Percentiles rank a stretch among this genome's conserved stretches.
These are phyloP conservation scores for Neofusicoccum ribis DNA, from an alignment of 2,329 filamentous ascomycete species.

Conservation along the genomic window DNA sequence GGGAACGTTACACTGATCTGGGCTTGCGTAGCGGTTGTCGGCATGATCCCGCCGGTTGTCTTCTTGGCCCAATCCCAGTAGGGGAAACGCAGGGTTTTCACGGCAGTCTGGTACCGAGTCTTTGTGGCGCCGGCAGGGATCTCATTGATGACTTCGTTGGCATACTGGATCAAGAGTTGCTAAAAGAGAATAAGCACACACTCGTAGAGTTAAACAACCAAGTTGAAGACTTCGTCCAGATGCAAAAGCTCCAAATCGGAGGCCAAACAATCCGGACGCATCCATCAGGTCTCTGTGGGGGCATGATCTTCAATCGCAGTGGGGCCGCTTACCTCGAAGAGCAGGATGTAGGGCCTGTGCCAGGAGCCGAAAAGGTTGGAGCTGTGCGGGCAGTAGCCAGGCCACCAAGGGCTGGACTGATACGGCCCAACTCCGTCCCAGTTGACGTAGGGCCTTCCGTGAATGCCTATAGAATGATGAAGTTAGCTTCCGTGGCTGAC, in stretches of 20 bases:
- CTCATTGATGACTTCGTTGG: slow-evolving; percentile 36
- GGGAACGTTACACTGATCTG: slow-evolving; percentile 42
- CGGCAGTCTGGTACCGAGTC: slow-evolving; percentile 38
- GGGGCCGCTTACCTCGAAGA: slow-evolving; percentile 54
- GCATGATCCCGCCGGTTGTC: slow-evolving; percentile 32
- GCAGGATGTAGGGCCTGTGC: slow-evolving; percentile 77
- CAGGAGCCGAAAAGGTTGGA: slow-evolving; percentile 79
- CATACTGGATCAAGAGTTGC: slow-evolving; percentile 40
- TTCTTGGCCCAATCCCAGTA: slow-evolving; percentile 48
- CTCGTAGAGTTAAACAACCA: no score
- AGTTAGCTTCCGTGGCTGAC: neutral
- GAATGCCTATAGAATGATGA: slow-evolving; percentile 29
- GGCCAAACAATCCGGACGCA: no score
- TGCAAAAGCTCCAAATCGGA: no score
- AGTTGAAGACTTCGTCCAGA: no score
- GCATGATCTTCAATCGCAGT: no score
- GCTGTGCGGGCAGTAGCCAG: slow-evolving; percentile 75
- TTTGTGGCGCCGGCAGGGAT: slow-evolving; percentile 35
- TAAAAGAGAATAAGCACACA: slow-evolving; percentile 23
- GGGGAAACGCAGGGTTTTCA: slow-evolving; percentile 40
- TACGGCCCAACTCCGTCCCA: slow-evolving; percentile 30
- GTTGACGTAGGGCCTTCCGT: slow-evolving; percentile 30
- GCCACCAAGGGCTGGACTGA: neutral
- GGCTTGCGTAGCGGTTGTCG: slow-evolving; percentile 34
- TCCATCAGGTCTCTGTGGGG: no score